Evolutionary conservation across 192 early-diverging fungal species (phyloP).

Genomic region (Coemansia furcata): DNA sequence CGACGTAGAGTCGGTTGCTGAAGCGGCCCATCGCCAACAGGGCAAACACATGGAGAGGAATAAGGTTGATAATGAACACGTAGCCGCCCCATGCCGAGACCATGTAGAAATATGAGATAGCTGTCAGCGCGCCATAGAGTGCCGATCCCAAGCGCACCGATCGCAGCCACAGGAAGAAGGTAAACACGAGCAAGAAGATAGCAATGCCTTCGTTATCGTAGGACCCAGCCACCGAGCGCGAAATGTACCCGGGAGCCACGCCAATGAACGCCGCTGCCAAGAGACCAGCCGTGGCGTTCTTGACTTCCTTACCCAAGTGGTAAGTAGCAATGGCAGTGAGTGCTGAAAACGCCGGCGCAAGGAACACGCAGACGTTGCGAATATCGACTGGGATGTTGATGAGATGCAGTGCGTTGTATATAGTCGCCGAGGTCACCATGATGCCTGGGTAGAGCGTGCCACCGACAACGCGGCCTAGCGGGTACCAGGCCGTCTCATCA

Average conservation of each 20-base stretch:
- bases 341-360: conserved; percentile 95
- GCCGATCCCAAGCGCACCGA: conserved; percentile 93
- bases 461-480: conserved; percentile 96
- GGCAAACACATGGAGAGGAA: conserved; percentile 95
- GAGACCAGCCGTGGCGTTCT: conserved; percentile 88
- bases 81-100: conserved; percentile 99
- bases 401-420: conserved; percentile 91
- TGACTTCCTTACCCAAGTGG: conserved; percentile 87
- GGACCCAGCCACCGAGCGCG: conserved; percentile 99
- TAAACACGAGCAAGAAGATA: conserved; percentile 97
- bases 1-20: conserved; percentile 88
- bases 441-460: conserved; percentile 99
- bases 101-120: conserved; percentile 99
- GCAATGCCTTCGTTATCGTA: conserved; percentile 99
- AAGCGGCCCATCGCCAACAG: conserved; percentile 95
- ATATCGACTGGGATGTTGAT: conserved; percentile 97
- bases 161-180: conserved; percentile 98
- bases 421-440: conserved; percentile 96
- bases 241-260: conserved; percentile 99
- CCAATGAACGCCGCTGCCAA: conserved; percentile 98
- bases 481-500: conserved; percentile 98
- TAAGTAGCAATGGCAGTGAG: conserved; percentile 96
- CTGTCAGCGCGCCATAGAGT: conserved; percentile 80
- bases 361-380: conserved; percentile 96
- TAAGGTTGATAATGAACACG: conserved; percentile 98